Evolutionary conservation across 75 land plant genomes (phyloP), one percentile per base, ranked within the genome.

Genomic region (Azolla pinnata): DNA sequence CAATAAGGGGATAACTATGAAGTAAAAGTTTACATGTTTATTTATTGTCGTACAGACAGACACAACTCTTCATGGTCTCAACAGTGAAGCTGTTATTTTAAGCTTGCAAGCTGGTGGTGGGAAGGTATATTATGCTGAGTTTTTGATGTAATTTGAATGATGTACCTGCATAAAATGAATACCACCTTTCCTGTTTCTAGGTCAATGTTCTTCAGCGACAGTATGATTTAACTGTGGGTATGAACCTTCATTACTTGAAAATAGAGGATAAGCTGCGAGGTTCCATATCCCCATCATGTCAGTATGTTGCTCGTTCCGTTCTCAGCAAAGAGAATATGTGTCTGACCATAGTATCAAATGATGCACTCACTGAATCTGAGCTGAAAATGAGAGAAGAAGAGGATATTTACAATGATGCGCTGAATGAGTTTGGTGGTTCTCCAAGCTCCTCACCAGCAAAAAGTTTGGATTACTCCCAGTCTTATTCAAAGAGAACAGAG

Each of bases 201-300:
- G 88, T 95, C 38, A 79, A 79, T 58, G 28, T 95, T 33, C 63
- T 73, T 56, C 62, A 75, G 51, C 62, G 52, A 42, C 75, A 64
- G 46, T 71, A 76, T 59, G 90, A 89, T 57, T 57, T 81, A 34
- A 68, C 68, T 25, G 74, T 83, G 14, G 73, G 80, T 17, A 79
- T 75, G 63, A 89, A 83, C 59, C 61, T 95, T 33, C 96, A 89
- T 56, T 85, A 87, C 0, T 57, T 95, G 34, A 79, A 73, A 57
- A 89, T 95, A 38, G 81, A 68, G 64, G 99, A 95, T 78, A 80
- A 83, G 33, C 81, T 95, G 56, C 96, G 86, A 62, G 82, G 81
- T 44, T 60, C 63, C 33, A 48, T 60, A 0, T 64, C 85, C 28
- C 19, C 47, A 29, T 29, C 60, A 40, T 56, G 75, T 27, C 82